These are phyloP conservation scores for Phragmites australis DNA, from an alignment of 176 grass and related monocot genomes.

Conservation along the genomic window DNA sequence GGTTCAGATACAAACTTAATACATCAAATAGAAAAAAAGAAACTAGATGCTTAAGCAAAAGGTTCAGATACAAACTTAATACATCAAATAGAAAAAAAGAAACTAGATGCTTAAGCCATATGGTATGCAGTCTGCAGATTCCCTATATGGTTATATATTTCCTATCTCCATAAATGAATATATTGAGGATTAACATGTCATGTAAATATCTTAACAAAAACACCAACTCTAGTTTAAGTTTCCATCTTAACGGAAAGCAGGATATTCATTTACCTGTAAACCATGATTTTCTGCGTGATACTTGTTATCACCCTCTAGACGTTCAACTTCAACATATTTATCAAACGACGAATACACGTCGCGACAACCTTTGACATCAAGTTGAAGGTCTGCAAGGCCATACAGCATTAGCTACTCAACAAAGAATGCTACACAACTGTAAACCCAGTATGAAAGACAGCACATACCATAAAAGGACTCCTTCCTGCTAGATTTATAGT, in stretches of 20 bases:
- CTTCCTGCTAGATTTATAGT: slow-evolving; percentile 87
- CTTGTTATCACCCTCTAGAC: slow-evolving; percentile 89
- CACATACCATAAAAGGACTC: slow-evolving; percentile 86
- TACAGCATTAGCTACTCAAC: slow-evolving; percentile 25
- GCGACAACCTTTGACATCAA: slow-evolving; percentile 89
- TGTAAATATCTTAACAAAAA: slow-evolving; percentile 20
- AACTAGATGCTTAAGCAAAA: slow-evolving; percentile 14
- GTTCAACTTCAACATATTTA: slow-evolving; percentile 98
- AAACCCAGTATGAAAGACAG: slow-evolving; percentile 39
- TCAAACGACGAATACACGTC: slow-evolving; percentile 88
- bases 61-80: neutral
- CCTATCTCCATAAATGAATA: neutral
- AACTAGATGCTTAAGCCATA: slow-evolving; percentile 4
- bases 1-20: neutral
- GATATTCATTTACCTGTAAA: slow-evolving; percentile 60
- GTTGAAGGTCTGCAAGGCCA: slow-evolving; percentile 75
- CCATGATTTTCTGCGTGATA: slow-evolving; percentile 86
- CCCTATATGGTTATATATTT: neutral
- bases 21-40: slow-evolving; percentile 2
- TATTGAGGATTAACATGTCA: neutral
- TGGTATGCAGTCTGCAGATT: neutral
- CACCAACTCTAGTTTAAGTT: slow-evolving; percentile 18
- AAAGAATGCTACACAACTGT: slow-evolving; percentile 17
- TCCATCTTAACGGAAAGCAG: neutral
- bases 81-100: slow-evolving; percentile 2